A percentile compares a stretch with the other conserved stretches of the same genome.
These are phyloP conservation scores for Geosmithia putterillii DNA, from an alignment of 2,329 filamentous ascomycete species.

Conservation along the genomic window DNA sequence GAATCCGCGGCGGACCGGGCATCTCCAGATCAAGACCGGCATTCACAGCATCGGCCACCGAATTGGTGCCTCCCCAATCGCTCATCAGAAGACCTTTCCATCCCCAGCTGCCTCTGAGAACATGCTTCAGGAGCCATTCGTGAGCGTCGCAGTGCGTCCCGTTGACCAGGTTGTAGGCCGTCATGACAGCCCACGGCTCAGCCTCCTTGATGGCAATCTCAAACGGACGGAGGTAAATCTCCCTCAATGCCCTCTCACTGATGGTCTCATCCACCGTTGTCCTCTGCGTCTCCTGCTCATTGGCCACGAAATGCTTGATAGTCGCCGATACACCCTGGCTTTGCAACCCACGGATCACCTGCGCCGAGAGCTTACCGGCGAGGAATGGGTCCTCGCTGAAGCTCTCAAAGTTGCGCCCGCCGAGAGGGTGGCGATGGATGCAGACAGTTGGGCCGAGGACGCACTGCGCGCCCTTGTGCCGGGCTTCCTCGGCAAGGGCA, in stretches of 20 bases:
- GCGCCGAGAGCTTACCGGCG: slow-evolving; percentile 59
- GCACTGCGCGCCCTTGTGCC: slow-evolving; percentile 61
- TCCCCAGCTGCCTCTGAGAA: slow-evolving; percentile 47
- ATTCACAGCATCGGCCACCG: slow-evolving; percentile 38
- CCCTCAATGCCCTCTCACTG: slow-evolving; percentile 15
- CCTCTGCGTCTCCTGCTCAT: slow-evolving; percentile 53
- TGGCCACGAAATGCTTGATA: slow-evolving; percentile 32
- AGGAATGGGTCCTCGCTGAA: slow-evolving; percentile 75
- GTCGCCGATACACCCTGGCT: too few species aligned
- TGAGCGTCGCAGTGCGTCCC: slow-evolving; percentile 36
- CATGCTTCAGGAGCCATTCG: slow-evolving; percentile 37
- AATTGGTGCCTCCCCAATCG: slow-evolving; percentile 47
- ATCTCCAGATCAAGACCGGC: slow-evolving; percentile 48
- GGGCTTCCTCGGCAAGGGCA: too few species aligned
- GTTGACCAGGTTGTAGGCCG: slow-evolving; percentile 33
- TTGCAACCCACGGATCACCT: slow-evolving; percentile 43
- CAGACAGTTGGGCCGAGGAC: slow-evolving; percentile 69
- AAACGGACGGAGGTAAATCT: slow-evolving; percentile 31
- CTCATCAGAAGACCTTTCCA: slow-evolving; percentile 37
- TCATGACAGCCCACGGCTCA: slow-evolving; percentile 31
- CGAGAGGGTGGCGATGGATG: slow-evolving; percentile 70
- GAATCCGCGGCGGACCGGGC: slow-evolving; percentile 20
- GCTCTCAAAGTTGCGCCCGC: slow-evolving; percentile 82
- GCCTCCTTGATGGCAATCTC: slow-evolving; percentile 28
- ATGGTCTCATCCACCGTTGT: slow-evolving; percentile 16